Percentiles rank a stretch among this genome's conserved stretches.
Conservation (phyloP, 108 stramenopile species). For the Nitzschia sp. region DNA sequence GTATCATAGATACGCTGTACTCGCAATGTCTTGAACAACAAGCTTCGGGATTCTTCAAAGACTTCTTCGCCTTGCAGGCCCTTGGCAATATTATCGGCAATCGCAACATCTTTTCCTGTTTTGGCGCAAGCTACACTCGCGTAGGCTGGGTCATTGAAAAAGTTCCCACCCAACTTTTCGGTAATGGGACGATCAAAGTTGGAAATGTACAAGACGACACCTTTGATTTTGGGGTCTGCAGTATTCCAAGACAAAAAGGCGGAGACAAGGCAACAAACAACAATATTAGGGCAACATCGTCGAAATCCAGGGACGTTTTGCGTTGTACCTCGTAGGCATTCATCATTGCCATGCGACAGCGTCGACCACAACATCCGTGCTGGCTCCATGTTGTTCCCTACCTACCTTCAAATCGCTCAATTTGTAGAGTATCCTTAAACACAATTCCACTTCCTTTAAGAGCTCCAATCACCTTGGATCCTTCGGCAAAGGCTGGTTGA, state of each 20-base stretch:
- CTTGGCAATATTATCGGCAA: conserved; percentile 79
- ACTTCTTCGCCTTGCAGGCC: conserved; percentile 81
- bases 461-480: conserved; percentile 59
- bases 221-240: conserved; percentile 83
- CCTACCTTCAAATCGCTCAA: conserved; percentile 73
- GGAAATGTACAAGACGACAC: conserved; percentile 83
- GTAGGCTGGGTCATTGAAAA: conserved; percentile 86
- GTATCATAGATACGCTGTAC: conserved; percentile 87
- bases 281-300: too few relatives aligned
- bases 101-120: conserved; percentile 53
- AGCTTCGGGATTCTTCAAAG: conserved; percentile 78
- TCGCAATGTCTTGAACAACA: conserved; percentile 85
- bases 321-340: too few relatives aligned
- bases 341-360: too few relatives aligned
- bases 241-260: too few relatives aligned
- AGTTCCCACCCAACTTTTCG: conserved; percentile 73
- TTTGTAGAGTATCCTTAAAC: conserved; percentile 85
- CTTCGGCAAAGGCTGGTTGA: conserved; percentile 44
- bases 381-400: too few relatives aligned
- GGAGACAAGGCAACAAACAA: too few relatives aligned
- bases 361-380: too few relatives aligned
- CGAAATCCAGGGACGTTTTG: too few relatives aligned
- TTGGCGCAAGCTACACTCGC: conserved; percentile 84
- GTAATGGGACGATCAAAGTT: conserved; percentile 92
- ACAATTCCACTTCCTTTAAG: conserved; percentile 83